Percentiles rank a stretch among this genome's conserved stretches.
Evolutionary conservation across 2,329 filamentous ascomycete genomes (phyloP).

Genomic region (Hawksworthiomyces lignivorus): DNA sequence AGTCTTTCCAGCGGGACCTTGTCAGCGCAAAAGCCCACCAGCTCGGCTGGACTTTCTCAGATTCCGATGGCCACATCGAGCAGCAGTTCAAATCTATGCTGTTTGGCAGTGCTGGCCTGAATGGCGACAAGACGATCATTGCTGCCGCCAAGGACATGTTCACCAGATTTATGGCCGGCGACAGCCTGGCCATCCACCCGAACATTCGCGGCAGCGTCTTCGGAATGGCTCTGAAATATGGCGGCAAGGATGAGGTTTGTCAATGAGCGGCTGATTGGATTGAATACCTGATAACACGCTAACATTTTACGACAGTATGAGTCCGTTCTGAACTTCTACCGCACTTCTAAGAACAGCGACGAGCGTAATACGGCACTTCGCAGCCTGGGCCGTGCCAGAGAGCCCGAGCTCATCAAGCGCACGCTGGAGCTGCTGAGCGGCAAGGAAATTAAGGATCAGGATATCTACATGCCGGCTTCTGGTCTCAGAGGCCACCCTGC

Average conservation of each 20-base stretch:
- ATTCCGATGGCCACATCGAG: slow-evolving; percentile 77
- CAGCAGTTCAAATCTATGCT: slow-evolving; percentile 93
- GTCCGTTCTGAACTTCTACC: slow-evolving; percentile 66
- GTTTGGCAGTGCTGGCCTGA: slow-evolving; percentile 74
- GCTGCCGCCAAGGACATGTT: slow-evolving; percentile 86
- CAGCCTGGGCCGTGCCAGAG: slow-evolving; percentile 68
- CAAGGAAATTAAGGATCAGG: slow-evolving; percentile 84
- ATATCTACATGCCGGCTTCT: slow-evolving; percentile 81
- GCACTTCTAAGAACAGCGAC: slow-evolving; percentile 66
- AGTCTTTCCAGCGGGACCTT: slow-evolving; percentile 74
- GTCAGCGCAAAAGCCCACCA: slow-evolving; percentile 74
- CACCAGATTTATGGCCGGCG: slow-evolving; percentile 70
- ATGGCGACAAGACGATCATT: slow-evolving; percentile 71
- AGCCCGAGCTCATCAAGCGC: slow-evolving; percentile 71
- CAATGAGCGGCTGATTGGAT: no score
- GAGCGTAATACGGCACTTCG: slow-evolving; percentile 90
- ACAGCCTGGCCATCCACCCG: slow-evolving; percentile 76
- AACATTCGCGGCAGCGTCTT: slow-evolving; percentile 87
- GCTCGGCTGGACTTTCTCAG: slow-evolving; percentile 80
- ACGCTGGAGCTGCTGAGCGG: slow-evolving; percentile 69
- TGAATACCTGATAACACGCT: no score
- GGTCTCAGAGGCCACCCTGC: slow-evolving; percentile 69
- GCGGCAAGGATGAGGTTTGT: slow-evolving; percentile 69
- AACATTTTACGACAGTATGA: slow-evolving; percentile 66
- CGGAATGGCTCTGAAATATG: slow-evolving; percentile 73